phyloP scores from a whole-genome alignment of 164 flowering plant genomes.

The Dillenia turbinata region DNA sequence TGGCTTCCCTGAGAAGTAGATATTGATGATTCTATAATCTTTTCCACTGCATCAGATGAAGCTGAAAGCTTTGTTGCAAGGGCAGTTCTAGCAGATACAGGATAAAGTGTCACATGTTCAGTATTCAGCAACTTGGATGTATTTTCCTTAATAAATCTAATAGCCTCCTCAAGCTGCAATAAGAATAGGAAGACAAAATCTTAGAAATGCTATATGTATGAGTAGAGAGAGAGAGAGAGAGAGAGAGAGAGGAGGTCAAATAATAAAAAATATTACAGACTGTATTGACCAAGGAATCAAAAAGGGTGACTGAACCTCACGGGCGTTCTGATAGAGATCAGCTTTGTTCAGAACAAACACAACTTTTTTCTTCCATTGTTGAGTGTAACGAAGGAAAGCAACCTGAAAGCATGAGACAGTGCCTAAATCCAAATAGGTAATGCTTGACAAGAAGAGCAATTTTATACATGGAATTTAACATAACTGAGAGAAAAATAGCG shows the following conservation, averaged over 20 bases:
- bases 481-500: too few relatives aligned
- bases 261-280: not conserved
- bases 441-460: too few relatives aligned
- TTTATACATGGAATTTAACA: too few relatives aligned
- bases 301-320: slow-evolving; percentile 53
- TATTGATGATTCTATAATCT: slow-evolving; percentile 14
- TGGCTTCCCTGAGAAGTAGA: slow-evolving; percentile 32
- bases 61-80: slow-evolving; percentile 69
- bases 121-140: slow-evolving; percentile 59
- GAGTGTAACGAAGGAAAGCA: slow-evolving; percentile 78
- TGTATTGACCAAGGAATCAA: not conserved
- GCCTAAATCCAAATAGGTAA: too few relatives aligned
- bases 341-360: slow-evolving; percentile 89
- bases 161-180: slow-evolving; percentile 86
- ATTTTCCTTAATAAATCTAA: slow-evolving; percentile 71
- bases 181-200: slow-evolving; percentile 6
- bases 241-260: too few relatives aligned
- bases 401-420: slow-evolving; percentile 45
- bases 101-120: slow-evolving; percentile 64
- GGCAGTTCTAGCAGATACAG: slow-evolving; percentile 88
- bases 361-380: slow-evolving; percentile 95
- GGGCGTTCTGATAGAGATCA: slow-evolving; percentile 62
- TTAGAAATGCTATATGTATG: not conserved
- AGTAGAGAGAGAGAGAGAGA: not conserved
- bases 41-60: slow-evolving; percentile 20